Percentiles rank a stretch among this genome's conserved stretches.
Conservation (phyloP, 176 grass and related monocot species). For the Ananas comosus region DNA sequence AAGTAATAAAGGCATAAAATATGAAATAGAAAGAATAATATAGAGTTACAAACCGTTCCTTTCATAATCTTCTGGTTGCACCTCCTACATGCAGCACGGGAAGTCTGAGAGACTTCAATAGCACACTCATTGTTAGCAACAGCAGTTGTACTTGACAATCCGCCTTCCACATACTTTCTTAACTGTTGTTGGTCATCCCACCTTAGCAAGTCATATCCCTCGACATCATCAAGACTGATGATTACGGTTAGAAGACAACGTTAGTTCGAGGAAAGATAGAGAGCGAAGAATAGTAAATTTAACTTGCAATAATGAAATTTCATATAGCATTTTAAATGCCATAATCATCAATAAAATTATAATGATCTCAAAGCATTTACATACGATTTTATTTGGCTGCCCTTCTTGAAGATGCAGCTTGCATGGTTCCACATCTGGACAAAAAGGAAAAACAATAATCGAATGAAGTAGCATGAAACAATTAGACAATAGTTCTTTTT, state of each 20-base stretch:
- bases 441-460: conserved; percentile 9
- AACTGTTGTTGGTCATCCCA: conserved; percentile 96
- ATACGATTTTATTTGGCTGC: conserved; percentile 93
- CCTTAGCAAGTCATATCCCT: conserved; percentile 75
- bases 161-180: conserved; percentile 55
- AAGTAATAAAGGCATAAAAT: neutral
- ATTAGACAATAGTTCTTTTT: neutral
- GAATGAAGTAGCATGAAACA: neutral
- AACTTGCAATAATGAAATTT: neutral
- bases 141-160: conserved; percentile 23
- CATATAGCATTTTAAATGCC: neutral
- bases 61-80: conserved; percentile 83
- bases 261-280: neutral
- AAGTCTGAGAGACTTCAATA: conserved; percentile 74
- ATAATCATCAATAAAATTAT: neutral
- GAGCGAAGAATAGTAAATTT: neutral
- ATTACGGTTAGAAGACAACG: conserved; percentile 4
- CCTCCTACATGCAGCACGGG: conserved; percentile 64
- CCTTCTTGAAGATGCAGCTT: conserved; percentile 69
- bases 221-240: conserved; percentile 73
- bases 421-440: conserved; percentile 98
- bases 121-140: conserved; percentile 44
- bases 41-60: conserved; percentile 56
- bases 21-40: conserved; percentile 22
- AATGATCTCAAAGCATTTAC: neutral